Evolutionary conservation across 495 filamentous ascomycete genomes (phyloP).

Genomic region (Acidiella bohemica): DNA sequence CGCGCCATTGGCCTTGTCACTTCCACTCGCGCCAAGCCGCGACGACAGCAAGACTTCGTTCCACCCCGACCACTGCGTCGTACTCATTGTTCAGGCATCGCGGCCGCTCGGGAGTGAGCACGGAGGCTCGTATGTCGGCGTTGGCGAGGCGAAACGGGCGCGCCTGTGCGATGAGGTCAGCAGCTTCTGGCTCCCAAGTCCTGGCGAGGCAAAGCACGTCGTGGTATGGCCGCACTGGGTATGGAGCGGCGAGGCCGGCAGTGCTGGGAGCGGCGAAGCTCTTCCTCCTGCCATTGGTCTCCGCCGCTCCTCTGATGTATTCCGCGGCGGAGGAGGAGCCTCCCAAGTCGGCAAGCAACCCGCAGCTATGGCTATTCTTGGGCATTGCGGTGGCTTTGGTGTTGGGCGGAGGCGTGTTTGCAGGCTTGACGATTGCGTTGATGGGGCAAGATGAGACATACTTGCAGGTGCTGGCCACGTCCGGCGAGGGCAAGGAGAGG

Average conservation of each 20-base stretch:
- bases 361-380: slow-evolving; percentile 57
- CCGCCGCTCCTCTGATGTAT: slow-evolving; percentile 9
- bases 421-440: slow-evolving; percentile 86
- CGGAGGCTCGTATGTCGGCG: slow-evolving; percentile 3
- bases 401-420: slow-evolving; percentile 83
- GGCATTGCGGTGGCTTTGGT: slow-evolving; percentile 60
- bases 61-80: too few species aligned
- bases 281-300: slow-evolving; percentile 6
- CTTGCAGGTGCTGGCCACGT: slow-evolving; percentile 78
- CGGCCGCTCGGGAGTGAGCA: too few species aligned
- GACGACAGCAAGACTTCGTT: too few species aligned
- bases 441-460: slow-evolving; percentile 94
- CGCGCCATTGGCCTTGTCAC: too few species aligned
- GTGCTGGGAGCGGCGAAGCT: slow-evolving; percentile 10
- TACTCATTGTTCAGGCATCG: too few species aligned
- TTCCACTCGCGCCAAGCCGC: too few species aligned
- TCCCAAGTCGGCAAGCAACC: slow-evolving; percentile 30
- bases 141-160: not conserved
- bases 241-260: slow-evolving; percentile 10
- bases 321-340: slow-evolving; percentile 3
- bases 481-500: slow-evolving; percentile 67
- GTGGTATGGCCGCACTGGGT: not conserved
- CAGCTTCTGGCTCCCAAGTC: not conserved
- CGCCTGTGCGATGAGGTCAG: not conserved
- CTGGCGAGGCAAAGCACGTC: not conserved